Evolutionary conservation across 129 eudicot genomes (phyloP), one percentile per base, ranked within the genome.

Genomic region (Flaveria ramosissima): DNA sequence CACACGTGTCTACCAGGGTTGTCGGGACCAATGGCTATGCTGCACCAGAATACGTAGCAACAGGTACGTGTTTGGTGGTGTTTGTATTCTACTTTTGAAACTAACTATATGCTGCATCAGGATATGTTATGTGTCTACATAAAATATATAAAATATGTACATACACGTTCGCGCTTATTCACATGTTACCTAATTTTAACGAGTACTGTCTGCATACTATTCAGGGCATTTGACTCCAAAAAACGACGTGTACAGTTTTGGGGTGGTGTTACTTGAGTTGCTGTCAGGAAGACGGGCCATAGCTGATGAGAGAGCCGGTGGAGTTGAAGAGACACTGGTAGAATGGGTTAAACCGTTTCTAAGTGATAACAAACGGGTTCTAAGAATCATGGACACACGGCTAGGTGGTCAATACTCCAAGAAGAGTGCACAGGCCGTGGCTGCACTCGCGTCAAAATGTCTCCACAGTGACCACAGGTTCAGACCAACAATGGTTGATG

Each of bases 351-450:
- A 71, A 75, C 97, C 92, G 6, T 85, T 87, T 78, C 74, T 92
- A 32, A 61, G 85, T 9, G 97, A 92, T 70, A 74, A 15, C 60
- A 87, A 87, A 71, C 76, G 91, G 63, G 76, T 85, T 20, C 74
- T 83, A 83, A 89, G 97, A 75, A 89, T 92, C 32, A 92, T 92
- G 96, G 97, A 92, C 85, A 73, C 89, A n/a, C 80, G 95, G 64
- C 74, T 91, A 14, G 88, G 92, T 7, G 97, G 97, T 51, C 88
- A 89, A 46, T 92, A 92, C 83, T 82, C 96, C 8, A 89, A 87
- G 72, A 89, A 85, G 41, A 90, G 81, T 26, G 92, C 96, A 20
- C 92, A 76, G 46, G 82, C 86, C 39, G 83, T 87, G 46, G 87
- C 91, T 75, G 75, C 86, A 16, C 84, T 92, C 24, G 92, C 92